Evolutionary conservation across 1,139 yeast species (phyloP), one percentile per base, ranked within the genome.

Genomic region (Debaryomycetaceae sp.): DNA sequence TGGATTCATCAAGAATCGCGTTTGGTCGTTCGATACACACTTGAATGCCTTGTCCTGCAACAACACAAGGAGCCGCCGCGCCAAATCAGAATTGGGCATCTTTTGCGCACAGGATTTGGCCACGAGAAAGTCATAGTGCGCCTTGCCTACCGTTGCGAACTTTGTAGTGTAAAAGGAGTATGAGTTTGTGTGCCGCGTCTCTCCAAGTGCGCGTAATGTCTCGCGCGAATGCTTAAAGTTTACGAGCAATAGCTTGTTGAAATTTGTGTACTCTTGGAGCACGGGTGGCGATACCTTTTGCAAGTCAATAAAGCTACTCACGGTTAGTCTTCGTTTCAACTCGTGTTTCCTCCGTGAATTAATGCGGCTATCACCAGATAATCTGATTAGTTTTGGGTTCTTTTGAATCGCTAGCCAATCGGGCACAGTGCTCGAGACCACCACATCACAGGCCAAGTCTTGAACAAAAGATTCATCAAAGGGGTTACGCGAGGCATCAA

Each of bases 1-100:
- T 13, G 41, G 45, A 16, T 18, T 28, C 30, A 29, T 27, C 15
- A 38, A 25, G 28, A 31, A 24, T 4, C 30, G 27, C 6, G 40
- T 31, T 4, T 29, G 25, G 11, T 32, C 23, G 24, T 38, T 36
- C 5, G 49, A 33, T 4, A 39, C 25, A 26, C 37, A 31, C 35
- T 40, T 41, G 29, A 49, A 44, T 25, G 35, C 34, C 25, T 45
- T 43, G 26, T 48, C 52, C 13, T 31, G 29, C 3, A 48, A 32
- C 22, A 22, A 19, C 11, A 8, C 10, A 11, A 8, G 11, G 22
- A 19, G 11, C 8, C 10, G 22, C 22, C 11, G 10, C 11, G 11
- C 11, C 11, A 19, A 8, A 19, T 19, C 22, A 8, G 22, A 19
- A 8, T 19, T 19, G 22, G 11, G 11, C 8, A 19, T 8, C 22